Base-by-base conservation (phyloP, 495 filamentous ascomycete genomes). In the Schizothecium vesticola region DNA sequence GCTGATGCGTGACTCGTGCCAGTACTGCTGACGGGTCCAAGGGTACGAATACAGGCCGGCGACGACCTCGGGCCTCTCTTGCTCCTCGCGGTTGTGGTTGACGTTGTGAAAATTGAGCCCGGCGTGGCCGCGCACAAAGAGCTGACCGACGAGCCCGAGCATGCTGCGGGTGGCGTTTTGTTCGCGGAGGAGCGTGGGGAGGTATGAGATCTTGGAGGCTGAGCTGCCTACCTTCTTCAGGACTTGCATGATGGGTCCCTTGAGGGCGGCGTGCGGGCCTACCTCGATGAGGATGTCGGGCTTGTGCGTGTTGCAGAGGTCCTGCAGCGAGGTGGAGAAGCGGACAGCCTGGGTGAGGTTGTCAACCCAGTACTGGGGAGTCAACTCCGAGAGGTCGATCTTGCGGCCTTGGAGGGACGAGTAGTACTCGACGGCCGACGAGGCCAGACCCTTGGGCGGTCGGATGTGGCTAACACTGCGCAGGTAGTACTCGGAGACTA, bases 231-330 rank as follows among this genome's bases (percentile, higher is more conserved):
- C 64, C 8, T 70, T 74, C 69, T 86, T 81, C n/a, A 89, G 68
- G 8, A 84, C 87, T 64, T 90, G 84, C 69, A 83, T 84, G 25
- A 89, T 71, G 2, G 89, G 88, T 0, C 85, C 86, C 61, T 86
- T 80, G 0, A 93, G 78, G 0, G 89, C 86, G 9, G 82, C 77
- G 67, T 92, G 89, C 22, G 90, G 88, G 0, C 90, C 90, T 24
- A 91, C 77, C 69, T 91, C 89, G 21, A 91, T 62, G 5, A 91
- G 71, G 70, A 83, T 77, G 57, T 80, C 76, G 2, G 78, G 74
- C 19, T 73, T 69, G 69, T 71, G 65, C 23, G 78, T 72, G 10
- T 64, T 74, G 71, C 71, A 75, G 16, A 80, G 71, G 7, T 74
- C 71, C 66, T 79, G 68, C 8, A 80, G 63, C 63, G 84, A 73